These are phyloP conservation scores for Clavispora phyllophila DNA, from an alignment of 805 yeast species.

Conservation along the genomic window DNA sequence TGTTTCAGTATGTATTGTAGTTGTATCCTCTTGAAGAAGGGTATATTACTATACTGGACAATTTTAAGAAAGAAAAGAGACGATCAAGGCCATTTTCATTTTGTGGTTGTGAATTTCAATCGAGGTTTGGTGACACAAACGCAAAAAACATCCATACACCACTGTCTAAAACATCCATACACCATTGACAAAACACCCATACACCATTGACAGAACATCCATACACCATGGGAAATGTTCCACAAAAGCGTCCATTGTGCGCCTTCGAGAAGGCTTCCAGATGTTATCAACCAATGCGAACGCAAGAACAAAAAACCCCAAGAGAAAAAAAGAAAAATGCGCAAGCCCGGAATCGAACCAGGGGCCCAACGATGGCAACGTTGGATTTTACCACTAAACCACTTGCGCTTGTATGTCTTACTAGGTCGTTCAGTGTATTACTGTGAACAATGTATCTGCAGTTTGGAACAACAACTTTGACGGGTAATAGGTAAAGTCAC, in stretches of 20 bases:
- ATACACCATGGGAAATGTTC: neutral
- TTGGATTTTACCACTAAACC: slow-evolving; percentile 17
- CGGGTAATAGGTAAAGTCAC: too few relatives aligned
- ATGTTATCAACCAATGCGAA: too few relatives aligned
- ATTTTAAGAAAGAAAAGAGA: too few relatives aligned
- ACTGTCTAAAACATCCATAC: neutral
- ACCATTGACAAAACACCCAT: neutral
- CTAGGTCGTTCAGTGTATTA: neutral
- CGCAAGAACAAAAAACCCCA: too few relatives aligned
- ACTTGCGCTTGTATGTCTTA: slow-evolving; percentile 8
- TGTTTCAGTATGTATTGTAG: too few relatives aligned
- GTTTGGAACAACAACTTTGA: too few relatives aligned
- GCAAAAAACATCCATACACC: neutral
- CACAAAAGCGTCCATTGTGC: neutral
- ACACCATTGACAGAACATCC: neutral
- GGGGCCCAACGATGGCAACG: slow-evolving; percentile 16
- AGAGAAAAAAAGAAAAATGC: slow-evolving; percentile 10
- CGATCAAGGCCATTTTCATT: too few relatives aligned
- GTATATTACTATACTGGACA: too few relatives aligned
- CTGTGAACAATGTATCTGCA: neutral
- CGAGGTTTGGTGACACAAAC: neutral
- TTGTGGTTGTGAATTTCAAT: neutral
- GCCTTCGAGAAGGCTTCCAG: too few relatives aligned
- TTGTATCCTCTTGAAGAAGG: too few relatives aligned
- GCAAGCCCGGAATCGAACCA: slow-evolving; percentile 21